Percentiles rank a stretch among this genome's conserved stretches.
Evolutionary conservation across 106 monocot genomes (phyloP).

Genomic region (Amphibolis antarctica): DNA sequence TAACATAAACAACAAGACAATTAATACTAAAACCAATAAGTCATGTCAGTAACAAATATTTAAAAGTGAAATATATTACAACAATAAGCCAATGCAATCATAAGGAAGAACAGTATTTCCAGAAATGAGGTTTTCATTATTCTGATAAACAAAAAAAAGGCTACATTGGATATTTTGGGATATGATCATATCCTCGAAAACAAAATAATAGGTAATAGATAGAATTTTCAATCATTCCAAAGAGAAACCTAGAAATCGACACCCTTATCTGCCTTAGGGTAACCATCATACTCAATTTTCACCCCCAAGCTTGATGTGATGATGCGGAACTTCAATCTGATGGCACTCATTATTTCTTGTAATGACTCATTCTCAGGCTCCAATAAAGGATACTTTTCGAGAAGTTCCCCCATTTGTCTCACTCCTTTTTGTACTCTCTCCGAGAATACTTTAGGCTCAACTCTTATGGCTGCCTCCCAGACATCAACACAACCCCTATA

Average conservation of each 20-base stretch:
- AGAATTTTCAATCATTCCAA: neutral
- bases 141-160: too few species aligned
- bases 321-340: slow-evolving; percentile 51
- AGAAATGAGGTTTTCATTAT: too few species aligned
- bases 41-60: too few species aligned
- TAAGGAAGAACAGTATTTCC: too few species aligned
- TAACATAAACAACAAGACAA: too few species aligned
- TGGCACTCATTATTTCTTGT: slow-evolving; percentile 43
- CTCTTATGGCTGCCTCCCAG: slow-evolving; percentile 36
- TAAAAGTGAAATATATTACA: too few species aligned
- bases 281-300: slow-evolving; percentile 56
- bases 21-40: too few species aligned
- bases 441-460: slow-evolving; percentile 35
- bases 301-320: slow-evolving; percentile 41
- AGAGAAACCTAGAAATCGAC: slow-evolving; percentile 9
- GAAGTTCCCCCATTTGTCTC: slow-evolving; percentile 27
- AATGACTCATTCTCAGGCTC: slow-evolving; percentile 49
- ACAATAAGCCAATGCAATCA: too few species aligned
- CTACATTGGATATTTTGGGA: too few species aligned
- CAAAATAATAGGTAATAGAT: too few species aligned
- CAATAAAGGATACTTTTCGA: slow-evolving; percentile 35
- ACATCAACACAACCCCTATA: slow-evolving; percentile 55
- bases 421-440: slow-evolving; percentile 43
- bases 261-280: slow-evolving; percentile 8
- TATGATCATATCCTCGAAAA: too few species aligned